A percentile compares a stretch with the other conserved stretches of the same genome.
Evolutionary conservation across 2,329 filamentous ascomycete genomes (phyloP).

Genomic region (Myriosclerotinia scirpicola): DNA sequence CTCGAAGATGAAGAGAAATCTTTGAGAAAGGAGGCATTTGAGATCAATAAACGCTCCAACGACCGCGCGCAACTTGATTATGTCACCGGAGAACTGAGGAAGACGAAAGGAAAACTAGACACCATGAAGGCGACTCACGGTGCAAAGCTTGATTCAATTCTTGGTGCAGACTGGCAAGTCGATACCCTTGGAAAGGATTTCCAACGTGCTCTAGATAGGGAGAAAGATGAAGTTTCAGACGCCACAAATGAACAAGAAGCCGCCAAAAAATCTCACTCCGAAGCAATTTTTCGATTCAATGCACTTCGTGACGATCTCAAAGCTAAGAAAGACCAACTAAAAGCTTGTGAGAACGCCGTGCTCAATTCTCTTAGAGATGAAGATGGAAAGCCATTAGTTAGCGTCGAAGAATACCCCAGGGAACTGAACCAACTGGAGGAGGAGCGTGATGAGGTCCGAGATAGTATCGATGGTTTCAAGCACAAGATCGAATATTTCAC

Average conservation of each 20-base stretch:
- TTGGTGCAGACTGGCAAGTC: constrained; percentile 68
- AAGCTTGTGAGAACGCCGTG: constrained; percentile 59
- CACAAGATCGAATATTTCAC: constrained; percentile 70
- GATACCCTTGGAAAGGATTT: constrained; percentile 70
- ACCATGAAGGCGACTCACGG: constrained; percentile 76
- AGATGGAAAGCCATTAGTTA: constrained; percentile 43
- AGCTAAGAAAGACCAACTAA: constrained; percentile 62
- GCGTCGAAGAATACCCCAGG: constrained; percentile 55
- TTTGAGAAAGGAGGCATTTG: constrained; percentile 76
- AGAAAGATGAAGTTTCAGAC: constrained; percentile 58
- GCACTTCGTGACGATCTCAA: constrained; percentile 63
- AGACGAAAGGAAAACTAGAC: constrained; percentile 71
- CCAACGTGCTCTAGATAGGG: constrained; percentile 60
- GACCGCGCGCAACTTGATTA: constrained; percentile 83
- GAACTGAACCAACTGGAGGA: constrained; percentile 52
- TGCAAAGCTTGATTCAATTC: constrained; percentile 62
- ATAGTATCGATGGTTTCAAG: constrained; percentile 68
- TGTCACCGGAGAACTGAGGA: constrained; percentile 75
- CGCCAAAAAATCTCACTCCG: constrained; percentile 69
- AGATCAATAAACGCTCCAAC: constrained; percentile 76
- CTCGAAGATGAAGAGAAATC: constrained; percentile 71
- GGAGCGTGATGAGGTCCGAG: constrained; percentile 53
- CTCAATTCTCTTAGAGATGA: constrained; percentile 49
- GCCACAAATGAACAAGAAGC: constrained; percentile 70
- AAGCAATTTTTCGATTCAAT: constrained; percentile 71